Evolutionary conservation across 768 basidiomycete genomes (phyloP).

Genomic region (Termitomyces sp.): DNA sequence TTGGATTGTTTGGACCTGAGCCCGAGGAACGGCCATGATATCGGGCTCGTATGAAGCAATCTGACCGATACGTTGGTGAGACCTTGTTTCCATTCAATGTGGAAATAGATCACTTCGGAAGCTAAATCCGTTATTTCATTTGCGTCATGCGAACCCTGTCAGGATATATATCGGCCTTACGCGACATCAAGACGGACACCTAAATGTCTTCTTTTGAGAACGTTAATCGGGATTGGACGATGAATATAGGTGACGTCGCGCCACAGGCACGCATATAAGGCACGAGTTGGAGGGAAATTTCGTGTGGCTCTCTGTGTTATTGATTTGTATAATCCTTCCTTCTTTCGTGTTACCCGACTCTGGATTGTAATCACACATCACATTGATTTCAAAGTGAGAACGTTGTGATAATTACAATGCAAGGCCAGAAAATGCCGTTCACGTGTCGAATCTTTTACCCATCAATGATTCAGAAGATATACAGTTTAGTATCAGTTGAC

Average conservation of each 20-base stretch:
- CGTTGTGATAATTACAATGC: too few relatives aligned
- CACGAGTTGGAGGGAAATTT: background rate
- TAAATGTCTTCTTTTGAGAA: background rate
- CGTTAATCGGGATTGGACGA: background rate
- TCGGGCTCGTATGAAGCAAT: too few relatives aligned
- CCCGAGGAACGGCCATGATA: too few relatives aligned
- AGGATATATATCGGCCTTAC: slow-evolving; percentile 15
- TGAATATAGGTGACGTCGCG: slow-evolving; percentile 4
- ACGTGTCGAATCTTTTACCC: background rate
- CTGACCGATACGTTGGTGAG: background rate
- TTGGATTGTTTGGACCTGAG: too few relatives aligned
- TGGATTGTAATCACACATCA: background rate
- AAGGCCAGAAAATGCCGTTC: background rate
- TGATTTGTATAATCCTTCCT: background rate
- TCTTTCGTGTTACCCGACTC: background rate
- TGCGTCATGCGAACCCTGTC: slow-evolving; percentile 22
- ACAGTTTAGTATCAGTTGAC: background rate
- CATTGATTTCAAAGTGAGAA: background rate
- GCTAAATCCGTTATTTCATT: slow-evolving; percentile 21
- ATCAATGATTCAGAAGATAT: background rate
- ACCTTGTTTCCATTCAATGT: background rate
- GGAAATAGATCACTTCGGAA: background rate
- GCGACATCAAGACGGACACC: slow-evolving; percentile 16
- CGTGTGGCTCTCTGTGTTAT: slow-evolving; percentile 1
- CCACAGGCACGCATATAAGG: slow-evolving; percentile 1